Conservation (phyloP, 2,329 filamentous ascomycete genomes). For the Cryphonectria radicalis region DNA sequence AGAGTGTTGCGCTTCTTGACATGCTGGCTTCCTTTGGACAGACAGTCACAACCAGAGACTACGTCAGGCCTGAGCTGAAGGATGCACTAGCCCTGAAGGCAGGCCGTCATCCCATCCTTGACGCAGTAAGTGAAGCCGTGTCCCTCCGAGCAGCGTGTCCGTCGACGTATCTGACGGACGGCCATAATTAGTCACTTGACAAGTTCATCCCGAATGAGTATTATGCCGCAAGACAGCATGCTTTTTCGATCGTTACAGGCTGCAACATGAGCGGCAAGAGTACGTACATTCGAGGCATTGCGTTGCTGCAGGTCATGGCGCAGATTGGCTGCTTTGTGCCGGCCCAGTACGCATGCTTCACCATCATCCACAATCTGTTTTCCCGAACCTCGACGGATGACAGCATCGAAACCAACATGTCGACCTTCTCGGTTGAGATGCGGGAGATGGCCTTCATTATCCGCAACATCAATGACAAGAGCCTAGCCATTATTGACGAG, state of each 20-base stretch:
- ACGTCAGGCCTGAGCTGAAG: conserved; percentile 65
- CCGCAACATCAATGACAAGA: conserved; percentile 75
- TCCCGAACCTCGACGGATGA: conserved; percentile 87
- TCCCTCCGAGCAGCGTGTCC: conserved; percentile 10
- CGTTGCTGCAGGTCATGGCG: conserved; percentile 88
- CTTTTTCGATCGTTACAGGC: conserved; percentile 92
- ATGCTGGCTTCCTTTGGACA: conserved; percentile 82
- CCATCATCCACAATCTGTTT: conserved; percentile 82
- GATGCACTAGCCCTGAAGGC: conserved; percentile 67
- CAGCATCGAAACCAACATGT: conserved; percentile 86
- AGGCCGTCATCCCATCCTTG: conserved; percentile 71
- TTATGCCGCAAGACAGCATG: conserved; percentile 76
- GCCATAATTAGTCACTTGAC: conserved; percentile 51
- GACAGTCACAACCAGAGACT: conserved; percentile 69
- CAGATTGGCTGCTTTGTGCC: conserved; percentile 93
- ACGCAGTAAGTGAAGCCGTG: conserved; percentile 53
- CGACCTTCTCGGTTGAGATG: conserved; percentile 95
- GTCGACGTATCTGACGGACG: conserved; percentile 70
- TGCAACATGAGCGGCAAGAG: conserved; percentile 99
- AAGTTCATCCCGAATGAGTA: conserved; percentile 89
- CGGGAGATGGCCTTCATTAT: conserved; percentile 93
- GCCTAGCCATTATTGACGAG: conserved; percentile 87
- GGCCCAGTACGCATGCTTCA: conserved; percentile 79
- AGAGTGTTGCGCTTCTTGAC: conserved; percentile 84
- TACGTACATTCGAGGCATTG: conserved; percentile 87